phyloP scores from a whole-genome alignment of 1,139 yeast species.

The Hyphopichia khmerensis region DNA sequence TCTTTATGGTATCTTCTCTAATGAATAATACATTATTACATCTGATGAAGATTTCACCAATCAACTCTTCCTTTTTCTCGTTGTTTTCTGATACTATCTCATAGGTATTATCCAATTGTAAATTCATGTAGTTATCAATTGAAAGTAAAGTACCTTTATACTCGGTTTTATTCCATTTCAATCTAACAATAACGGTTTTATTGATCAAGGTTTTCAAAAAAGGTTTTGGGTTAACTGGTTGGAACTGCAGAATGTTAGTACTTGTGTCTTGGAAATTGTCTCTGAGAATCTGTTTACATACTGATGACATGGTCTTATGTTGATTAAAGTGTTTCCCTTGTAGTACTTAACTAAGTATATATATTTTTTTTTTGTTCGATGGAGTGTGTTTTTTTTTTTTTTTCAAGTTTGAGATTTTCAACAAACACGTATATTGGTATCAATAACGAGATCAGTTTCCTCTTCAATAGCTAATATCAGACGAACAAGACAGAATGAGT shows the following conservation, averaged over 20 bases:
- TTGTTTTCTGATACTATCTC: conserved; percentile 52
- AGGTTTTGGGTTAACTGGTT: conserved; percentile 89
- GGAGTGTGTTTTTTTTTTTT: background rate
- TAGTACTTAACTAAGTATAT: too few relatives aligned
- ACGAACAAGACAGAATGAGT: conserved; percentile 14
- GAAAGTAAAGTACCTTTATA: conserved; percentile 79
- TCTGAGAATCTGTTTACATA: too few relatives aligned
- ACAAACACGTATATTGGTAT: background rate
- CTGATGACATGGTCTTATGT: conserved; percentile 12
- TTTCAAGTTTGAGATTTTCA: background rate
- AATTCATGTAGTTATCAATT: conserved; percentile 90
- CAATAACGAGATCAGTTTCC: too few relatives aligned
- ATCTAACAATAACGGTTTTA: conserved; percentile 72
- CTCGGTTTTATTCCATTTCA: conserved; percentile 93
- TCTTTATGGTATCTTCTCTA: conserved; percentile 28
- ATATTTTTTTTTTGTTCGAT: background rate
- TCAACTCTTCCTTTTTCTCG: conserved; percentile 46
- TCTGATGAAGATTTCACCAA: conserved; percentile 85
- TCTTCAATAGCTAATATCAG: too few relatives aligned
- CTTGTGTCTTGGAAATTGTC: background rate
- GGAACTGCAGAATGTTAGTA: conserved; percentile 38
- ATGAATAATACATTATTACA: conserved; percentile 77
- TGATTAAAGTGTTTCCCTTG: too few relatives aligned
- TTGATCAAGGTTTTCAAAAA: conserved; percentile 74
- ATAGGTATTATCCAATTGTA: conserved; percentile 70